A percentile compares a stretch with the other conserved stretches of the same genome.
Conservation (phyloP, 495 filamentous ascomycete species). For the Clohesyomyces aquaticus region DNA sequence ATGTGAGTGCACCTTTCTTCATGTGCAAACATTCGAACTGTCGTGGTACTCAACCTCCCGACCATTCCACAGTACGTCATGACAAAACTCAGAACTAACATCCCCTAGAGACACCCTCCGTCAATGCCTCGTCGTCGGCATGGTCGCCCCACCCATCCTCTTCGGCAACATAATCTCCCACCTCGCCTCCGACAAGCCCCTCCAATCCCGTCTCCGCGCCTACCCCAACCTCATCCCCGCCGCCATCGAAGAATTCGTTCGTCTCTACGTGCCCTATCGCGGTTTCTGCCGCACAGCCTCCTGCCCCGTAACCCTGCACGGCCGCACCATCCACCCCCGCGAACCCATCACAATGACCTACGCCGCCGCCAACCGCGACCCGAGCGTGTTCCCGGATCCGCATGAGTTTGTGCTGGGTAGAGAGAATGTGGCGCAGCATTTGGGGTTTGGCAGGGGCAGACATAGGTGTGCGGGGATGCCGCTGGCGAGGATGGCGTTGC, state of each 20-base stretch:
- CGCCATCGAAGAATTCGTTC: slow-evolving; percentile 25
- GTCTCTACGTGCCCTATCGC: slow-evolving; percentile 21
- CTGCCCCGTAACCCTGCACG: neutral
- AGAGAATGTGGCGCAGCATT: slow-evolving; percentile 18
- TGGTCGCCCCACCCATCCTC: slow-evolving; percentile 23
- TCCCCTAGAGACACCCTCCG: slow-evolving; percentile 6
- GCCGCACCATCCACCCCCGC: slow-evolving; percentile 10
- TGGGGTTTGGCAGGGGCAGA: slow-evolving; percentile 27
- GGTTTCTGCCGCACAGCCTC: slow-evolving; percentile 18
- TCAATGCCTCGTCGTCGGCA: slow-evolving; percentile 22
- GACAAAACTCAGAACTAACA: neutral
- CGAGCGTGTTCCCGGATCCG: slow-evolving; percentile 15
- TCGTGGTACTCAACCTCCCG: too few species aligned
- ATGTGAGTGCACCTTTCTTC: too few species aligned
- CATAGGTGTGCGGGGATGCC: slow-evolving; percentile 34
- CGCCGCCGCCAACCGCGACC: slow-evolving; percentile 22
- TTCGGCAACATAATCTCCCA: slow-evolving; percentile 12
- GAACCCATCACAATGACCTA: slow-evolving; percentile 24
- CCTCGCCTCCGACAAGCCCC: slow-evolving; percentile 5
- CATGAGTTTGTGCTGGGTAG: slow-evolving; percentile 23
- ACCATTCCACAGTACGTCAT: neutral
- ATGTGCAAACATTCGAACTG: too few species aligned
- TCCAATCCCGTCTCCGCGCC: slow-evolving; percentile 17
- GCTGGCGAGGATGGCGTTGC: slow-evolving; percentile 23
- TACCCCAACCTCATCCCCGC: slow-evolving; percentile 9